Evolutionary conservation across 805 yeast genomes (phyloP), one percentile per base, ranked within the genome.

Genomic region (Ogataea angusta): DNA sequence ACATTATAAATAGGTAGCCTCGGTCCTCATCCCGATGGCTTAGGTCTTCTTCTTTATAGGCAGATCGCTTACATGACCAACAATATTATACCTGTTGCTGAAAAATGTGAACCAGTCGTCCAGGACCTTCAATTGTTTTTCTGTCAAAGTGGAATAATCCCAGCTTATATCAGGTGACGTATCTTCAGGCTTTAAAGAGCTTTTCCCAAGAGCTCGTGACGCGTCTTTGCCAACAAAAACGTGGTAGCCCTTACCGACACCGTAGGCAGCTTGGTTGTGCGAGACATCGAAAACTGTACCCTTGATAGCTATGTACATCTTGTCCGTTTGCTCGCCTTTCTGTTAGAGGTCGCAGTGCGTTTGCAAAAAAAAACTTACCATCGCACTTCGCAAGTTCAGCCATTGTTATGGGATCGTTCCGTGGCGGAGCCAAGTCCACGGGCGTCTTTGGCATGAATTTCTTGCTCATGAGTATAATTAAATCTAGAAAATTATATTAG

Each of bases 221-320:
- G 86, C 85, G 51, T 87, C 96, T 47, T 75, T 77, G 5, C 91
- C 96, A 8, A 80, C 85, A 30, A 87, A 70, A 6, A 70, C 76
- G 53, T 78, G 80, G 61, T 87, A 88, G 16, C 82, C 79, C 45
- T 78, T 75, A 0, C 89, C 90, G 3, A 82, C 82, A 0, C 95
- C 96, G 57, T 87, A 87, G 28, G 80, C 81, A 12, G 73, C 76
- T 10, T 59, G 51, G 54, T 86, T 87, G 33, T 66, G 57, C 0
- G 85, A 73, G 8, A 88, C 96, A 54, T 87, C 96, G 59, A 85
- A 88, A 9, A 88, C 77, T 2, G 70, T 70, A 15, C 95, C 93
- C 46, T 80, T 79, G 52, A 87, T 80, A 6, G 80, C 93, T 14
- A 87, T 83, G 60, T 80, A 87, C 48, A 85, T 72, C 43, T 72